Base-by-base conservation (phyloP, 2,329 filamentous ascomycete genomes). In the Arthrinium puccinioides region DNA sequence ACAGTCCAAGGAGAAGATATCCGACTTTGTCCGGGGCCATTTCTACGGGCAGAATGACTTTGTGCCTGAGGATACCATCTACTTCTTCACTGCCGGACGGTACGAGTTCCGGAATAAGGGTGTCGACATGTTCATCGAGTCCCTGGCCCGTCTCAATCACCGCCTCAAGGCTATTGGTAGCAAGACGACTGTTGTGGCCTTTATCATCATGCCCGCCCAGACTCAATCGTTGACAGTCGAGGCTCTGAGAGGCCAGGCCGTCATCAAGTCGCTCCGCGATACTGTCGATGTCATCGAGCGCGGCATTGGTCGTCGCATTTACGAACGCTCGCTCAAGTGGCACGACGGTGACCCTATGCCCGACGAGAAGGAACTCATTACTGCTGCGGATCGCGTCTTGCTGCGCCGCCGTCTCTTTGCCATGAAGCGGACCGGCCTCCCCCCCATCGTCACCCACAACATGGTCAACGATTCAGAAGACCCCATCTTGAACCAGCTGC, bases 121-220 rank as follows among this genome's bases (percentile, higher is more conserved):
- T 55, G 90, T 96, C 9, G 92, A 98, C 63, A 97, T 98, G 92
- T 98, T 97, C 63, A 94, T 98, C 50, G 92, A 98, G 64, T 92
- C 89, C 4, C 69, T 98, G 45, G 92, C 92, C 20, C 85, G 92
- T 29, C 68, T 98, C 53, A 98, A 98, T 65, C 89, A 97, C 68
- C 79, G 84, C 26, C 78, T 98, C 56, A 97, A 97, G 74, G 65
- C 66, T 36, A 65, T 80, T 7, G 87, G 87, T 33, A 94, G 87
- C 50, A 94, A 92, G 64, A 89, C 82, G 58, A 97, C 92, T 0
- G 84, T 98, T 7, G 90, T 98, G 14, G 90, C 92, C 15, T 98
- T 98, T 59, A 85, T 98, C 62, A 97, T 98, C 60, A 94, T 98
- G 87, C 92, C 92, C 3, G 92, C 92, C 1, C 88, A 97, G 64